Evolutionary conservation across 192 early-diverging fungal genomes (phyloP).

Genomic region (Coemansia sp.): DNA sequence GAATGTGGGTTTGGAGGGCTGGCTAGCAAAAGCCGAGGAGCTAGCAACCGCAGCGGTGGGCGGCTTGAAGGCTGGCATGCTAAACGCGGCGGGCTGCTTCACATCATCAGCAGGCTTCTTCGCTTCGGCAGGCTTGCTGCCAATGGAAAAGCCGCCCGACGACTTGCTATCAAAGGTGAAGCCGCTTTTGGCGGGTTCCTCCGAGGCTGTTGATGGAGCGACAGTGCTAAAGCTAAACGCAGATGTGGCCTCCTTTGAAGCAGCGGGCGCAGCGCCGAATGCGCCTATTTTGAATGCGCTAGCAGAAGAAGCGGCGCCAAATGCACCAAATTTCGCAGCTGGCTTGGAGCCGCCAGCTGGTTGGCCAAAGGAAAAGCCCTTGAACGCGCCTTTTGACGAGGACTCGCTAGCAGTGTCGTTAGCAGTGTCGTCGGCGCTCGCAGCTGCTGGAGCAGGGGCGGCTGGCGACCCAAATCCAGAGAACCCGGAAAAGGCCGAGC

Average conservation of each 20-base stretch:
- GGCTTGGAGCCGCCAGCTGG: constrained; percentile 5
- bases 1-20: constrained; percentile 14
- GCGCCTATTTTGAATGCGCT: constrained; percentile 1
- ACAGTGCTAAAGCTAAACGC: not conserved
- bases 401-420: constrained; percentile 7
- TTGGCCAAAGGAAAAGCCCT: constrained; percentile 44
- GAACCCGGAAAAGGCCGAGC: constrained; percentile 25
- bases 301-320: constrained; percentile 3
- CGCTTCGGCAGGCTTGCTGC: constrained; percentile 5
- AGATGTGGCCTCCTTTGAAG: not conserved
- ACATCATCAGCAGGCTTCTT: constrained; percentile 3
- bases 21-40: not conserved
- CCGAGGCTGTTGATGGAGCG: not conserved
- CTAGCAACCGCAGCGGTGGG: constrained; percentile 14
- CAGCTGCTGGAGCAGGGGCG: not conserved
- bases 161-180: not conserved
- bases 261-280: not conserved
- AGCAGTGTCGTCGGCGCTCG: not conserved
- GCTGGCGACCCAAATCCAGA: constrained; percentile 24
- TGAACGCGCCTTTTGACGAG: constrained; percentile 18
- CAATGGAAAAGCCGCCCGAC: constrained; percentile 2
- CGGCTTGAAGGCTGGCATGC: constrained; percentile 39
- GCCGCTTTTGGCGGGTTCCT: not conserved
- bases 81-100: constrained; percentile 13
- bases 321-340: constrained; percentile 14